Conservation (phyloP, 108 stramenopile genomes). For the Fragilaria radians region DNA sequence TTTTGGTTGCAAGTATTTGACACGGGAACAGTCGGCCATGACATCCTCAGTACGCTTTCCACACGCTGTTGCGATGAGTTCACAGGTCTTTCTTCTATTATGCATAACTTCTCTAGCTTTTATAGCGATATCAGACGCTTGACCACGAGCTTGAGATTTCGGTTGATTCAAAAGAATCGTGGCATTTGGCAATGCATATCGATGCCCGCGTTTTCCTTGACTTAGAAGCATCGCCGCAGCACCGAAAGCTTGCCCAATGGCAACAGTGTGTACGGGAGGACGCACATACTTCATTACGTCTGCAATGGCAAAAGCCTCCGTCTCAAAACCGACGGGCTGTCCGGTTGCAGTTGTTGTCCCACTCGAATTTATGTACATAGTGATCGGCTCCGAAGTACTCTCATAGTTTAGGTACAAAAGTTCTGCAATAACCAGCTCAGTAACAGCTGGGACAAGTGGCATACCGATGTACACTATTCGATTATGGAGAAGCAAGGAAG, state of each 20-base stretch:
- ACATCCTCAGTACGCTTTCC: conserved; percentile 88
- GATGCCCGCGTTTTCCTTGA: conserved; percentile 89
- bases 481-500: conserved; percentile 94
- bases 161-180: conserved; percentile 96
- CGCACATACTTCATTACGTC: conserved; percentile 97
- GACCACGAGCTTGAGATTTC: conserved; percentile 82
- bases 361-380: conserved; percentile 97
- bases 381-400: conserved; percentile 78
- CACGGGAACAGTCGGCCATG: conserved; percentile 83
- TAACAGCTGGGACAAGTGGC: conserved; percentile 95
- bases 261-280: conserved; percentile 93
- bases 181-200: conserved; percentile 92
- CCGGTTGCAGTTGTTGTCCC: conserved; percentile 91
- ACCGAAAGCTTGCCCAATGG: conserved; percentile 95
- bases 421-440: conserved; percentile 94
- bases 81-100: conserved; percentile 82
- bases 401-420: conserved; percentile 95
- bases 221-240: conserved; percentile 94
- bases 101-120: conserved; percentile 88
- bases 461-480: conserved; percentile 99
- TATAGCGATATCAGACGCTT: conserved; percentile 97
- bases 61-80: conserved; percentile 86
- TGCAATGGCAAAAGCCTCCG: conserved; percentile 97
- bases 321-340: conserved; percentile 92
- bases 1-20: conserved; percentile 93